Evolutionary conservation across 768 basidiomycete genomes (phyloP), one percentile per base, ranked within the genome.

Genomic region (Lentinula sp.): DNA sequence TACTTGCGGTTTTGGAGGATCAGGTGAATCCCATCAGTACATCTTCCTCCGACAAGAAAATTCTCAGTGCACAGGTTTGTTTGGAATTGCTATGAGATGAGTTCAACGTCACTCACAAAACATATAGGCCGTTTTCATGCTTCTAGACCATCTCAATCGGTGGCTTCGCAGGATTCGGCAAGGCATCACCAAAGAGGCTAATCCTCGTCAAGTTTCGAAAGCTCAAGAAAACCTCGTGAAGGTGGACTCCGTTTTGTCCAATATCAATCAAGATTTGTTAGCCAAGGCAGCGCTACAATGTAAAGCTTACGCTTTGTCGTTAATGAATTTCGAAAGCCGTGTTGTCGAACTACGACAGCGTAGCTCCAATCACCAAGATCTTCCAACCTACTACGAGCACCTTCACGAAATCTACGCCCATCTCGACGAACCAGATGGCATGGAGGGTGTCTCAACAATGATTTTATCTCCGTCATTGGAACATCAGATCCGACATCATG

Each of bases 341-440:
- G 83, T 97, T 52, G 70, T 86, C 32, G 75, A 78, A 4, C 75
- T 89, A 45, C 74, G 72, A 65, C 74, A 77, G 56, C 70, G 75
- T 10, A 71, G 76, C 2, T 73, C 77, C 2, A 61, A 74, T 32
- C 75, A 76, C 62, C 67, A 69, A 5, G 81, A 89, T 37, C 75
- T 93, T 2, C 80, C 91, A 54, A 75, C 74, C 16, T 84, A 91
- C 69, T 98, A 93, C 70, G 97, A 98, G 67, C 85, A 86, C 16
- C 77, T 99, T 6, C 97, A 99, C 66, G 89, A 97, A 72, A 95
- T 98, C 62, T 99, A 99, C 71, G 89, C 96, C 11, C 85, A 95
- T 60, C 79, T 99, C 6, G 94, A 99, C 70, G 95, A 99, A 71
- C 97, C 97, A 0, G 97, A 99, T 73, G 97, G 97, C 15, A 99